Evolutionary conservation across 495 filamentous ascomycete species (phyloP).

Genomic region (Hypoxylon subgilvum): DNA sequence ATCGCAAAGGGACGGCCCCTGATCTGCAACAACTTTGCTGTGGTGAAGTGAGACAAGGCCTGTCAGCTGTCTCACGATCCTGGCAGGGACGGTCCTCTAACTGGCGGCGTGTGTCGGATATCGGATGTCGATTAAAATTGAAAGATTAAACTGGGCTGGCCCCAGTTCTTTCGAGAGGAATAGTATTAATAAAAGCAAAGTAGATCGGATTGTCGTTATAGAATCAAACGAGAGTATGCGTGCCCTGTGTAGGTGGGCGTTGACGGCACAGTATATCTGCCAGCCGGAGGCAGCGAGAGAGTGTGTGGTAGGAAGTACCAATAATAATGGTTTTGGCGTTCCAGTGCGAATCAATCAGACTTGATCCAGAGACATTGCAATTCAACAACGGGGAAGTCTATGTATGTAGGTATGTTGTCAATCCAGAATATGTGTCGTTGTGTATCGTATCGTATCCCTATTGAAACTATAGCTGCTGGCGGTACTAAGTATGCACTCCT

Average conservation of each 20-base stretch:
- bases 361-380: slow-evolving; percentile 17
- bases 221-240: not conserved
- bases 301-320: too few relatives aligned
- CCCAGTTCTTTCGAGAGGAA: not conserved
- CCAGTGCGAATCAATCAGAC: slow-evolving; percentile 14
- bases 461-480: not conserved
- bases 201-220: not conserved
- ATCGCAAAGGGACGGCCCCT: slow-evolving; percentile 24
- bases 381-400: slow-evolving; percentile 16
- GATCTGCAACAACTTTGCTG: slow-evolving; percentile 20
- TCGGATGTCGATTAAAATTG: slow-evolving; percentile 13
- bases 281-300: too few relatives aligned
- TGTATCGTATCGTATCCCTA: too few relatives aligned
- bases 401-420: slow-evolving; percentile 11
- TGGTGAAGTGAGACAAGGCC: slow-evolving; percentile 21
- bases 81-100: slow-evolving; percentile 21
- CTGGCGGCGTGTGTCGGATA: slow-evolving; percentile 15
- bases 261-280: not conserved
- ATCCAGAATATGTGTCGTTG: too few relatives aligned
- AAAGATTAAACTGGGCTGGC: not conserved
- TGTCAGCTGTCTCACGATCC: slow-evolving; percentile 38
- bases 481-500: slow-evolving; percentile 8
- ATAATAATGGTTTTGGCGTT: slow-evolving; percentile 15
- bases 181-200: slow-evolving; percentile 19
- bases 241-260: slow-evolving; percentile 1